Base-by-base conservation (phyloP, 768 basidiomycete species). In the Tremella fuciformis region DNA sequence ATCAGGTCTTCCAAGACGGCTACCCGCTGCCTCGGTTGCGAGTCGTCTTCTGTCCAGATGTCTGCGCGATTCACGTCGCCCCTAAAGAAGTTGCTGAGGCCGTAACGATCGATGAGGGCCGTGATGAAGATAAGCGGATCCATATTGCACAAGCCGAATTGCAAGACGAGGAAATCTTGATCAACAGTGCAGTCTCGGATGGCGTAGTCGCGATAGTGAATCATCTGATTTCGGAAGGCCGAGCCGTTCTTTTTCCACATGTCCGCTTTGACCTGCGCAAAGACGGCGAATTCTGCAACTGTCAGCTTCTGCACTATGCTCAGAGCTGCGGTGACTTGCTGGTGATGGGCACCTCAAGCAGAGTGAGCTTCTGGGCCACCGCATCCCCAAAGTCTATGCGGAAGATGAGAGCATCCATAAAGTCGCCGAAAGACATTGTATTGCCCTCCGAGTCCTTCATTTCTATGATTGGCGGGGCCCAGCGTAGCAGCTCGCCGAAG, bases 191-290 rank as follows among this genome's bases (percentile, higher is more conserved):
- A 82, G 75, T 99, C 96, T 18, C 94, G 87, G 22, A 97, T 84
- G 83, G 89, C 88, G 76, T 91, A 91, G 74, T 98, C 94, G 24
- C 92, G 87, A 75, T 99, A 99, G 74, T 98, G 94, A 53, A 93
- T 83, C 3, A 92, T 81, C 75, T 98, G 96, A 0, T 92, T 91
- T 1, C 94, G 87, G 65, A 98, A 93, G 15, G 88, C 88, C 70
- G 92, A 89, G 2, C 96, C 96, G 67, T 99, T 99, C 54, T 94
- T 88, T 8, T 96, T 93, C 96, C 96, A 99, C 3, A 98, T 82
- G 0, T 92, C 92, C 0, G 90, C 88, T 22, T 92, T 85, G 51
- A 97, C 91, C 74, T 98, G 96, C 0, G 93, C 91, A 16, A 69
- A 42, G 26, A 70, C 56, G 37, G 62, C 67, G 40, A 64, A 61